Evolutionary conservation across 2,329 filamentous ascomycete species (phyloP).

Genomic region (Penicillium brasilianum): DNA sequence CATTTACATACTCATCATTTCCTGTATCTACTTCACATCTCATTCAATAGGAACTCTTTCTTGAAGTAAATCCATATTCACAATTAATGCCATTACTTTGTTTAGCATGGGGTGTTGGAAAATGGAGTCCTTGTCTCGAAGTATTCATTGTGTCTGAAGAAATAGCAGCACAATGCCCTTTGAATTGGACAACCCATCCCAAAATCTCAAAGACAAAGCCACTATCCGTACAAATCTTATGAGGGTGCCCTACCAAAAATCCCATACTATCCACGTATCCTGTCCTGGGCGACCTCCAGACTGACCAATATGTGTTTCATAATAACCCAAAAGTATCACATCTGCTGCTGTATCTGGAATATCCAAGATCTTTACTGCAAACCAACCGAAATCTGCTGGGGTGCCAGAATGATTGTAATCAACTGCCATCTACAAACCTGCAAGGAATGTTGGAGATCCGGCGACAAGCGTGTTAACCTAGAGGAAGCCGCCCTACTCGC

Average conservation of each 20-base stretch:
- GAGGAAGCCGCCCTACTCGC: neutral
- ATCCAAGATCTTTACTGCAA: slow-evolving; percentile 15
- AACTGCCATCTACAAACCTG: slow-evolving; percentile 23
- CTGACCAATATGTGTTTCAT: slow-evolving; percentile 26
- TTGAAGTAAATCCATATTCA: too few species aligned
- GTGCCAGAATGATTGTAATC: slow-evolving; percentile 14
- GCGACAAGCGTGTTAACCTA: slow-evolving; percentile 10
- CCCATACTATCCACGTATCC: too few species aligned
- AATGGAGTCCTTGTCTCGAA: neutral
- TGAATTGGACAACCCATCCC: neutral
- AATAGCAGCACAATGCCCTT: neutral
- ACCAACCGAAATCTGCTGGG: slow-evolving; percentile 8
- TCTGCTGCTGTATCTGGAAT: slow-evolving; percentile 34
- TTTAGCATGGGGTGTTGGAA: neutral
- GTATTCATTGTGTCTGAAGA: neutral
- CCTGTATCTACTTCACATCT: neutral
- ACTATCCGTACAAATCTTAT: neutral
- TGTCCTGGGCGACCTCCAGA: neutral
- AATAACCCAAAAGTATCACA: slow-evolving; percentile 24
- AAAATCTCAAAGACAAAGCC: neutral
- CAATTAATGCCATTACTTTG: neutral
- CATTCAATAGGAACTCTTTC: neutral
- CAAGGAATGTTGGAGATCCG: slow-evolving; percentile 22
- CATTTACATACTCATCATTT: neutral
- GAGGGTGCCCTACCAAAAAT: neutral